Conservation (phyloP, 352 stramenopile species). For the Phytophthora pluvialis region DNA sequence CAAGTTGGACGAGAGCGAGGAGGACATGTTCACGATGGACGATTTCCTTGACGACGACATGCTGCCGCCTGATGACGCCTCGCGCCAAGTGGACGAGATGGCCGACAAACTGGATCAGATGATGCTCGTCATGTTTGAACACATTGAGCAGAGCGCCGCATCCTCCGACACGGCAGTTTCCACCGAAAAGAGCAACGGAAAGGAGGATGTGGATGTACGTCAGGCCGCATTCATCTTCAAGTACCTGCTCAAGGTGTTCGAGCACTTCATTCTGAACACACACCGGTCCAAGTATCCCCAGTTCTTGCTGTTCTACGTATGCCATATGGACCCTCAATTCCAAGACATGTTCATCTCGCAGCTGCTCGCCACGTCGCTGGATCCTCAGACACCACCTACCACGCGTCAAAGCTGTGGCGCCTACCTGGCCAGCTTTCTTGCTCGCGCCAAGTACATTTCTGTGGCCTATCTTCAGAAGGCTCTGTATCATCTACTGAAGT, state of each 20-base stretch:
- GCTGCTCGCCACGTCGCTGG: slow-evolving; percentile 73
- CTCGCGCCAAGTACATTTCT: slow-evolving; percentile 93
- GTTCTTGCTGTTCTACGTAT: slow-evolving; percentile 92
- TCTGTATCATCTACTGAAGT: slow-evolving; percentile 93
- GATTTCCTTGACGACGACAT: slow-evolving; percentile 85
- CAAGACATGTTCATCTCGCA: slow-evolving; percentile 88
- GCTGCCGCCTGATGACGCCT: slow-evolving; percentile 52
- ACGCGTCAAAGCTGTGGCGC: slow-evolving; percentile 94
- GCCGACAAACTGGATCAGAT: slow-evolving; percentile 89
- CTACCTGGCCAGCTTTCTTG: slow-evolving; percentile 97
- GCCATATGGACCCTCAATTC: slow-evolving; percentile 74
- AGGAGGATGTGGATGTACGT: slow-evolving; percentile 46
- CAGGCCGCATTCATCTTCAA: slow-evolving; percentile 75
- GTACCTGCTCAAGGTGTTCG: slow-evolving; percentile 84
- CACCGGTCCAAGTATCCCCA: slow-evolving; percentile 94
- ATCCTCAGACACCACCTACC: slow-evolving; percentile 85
- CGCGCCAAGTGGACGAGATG: slow-evolving; percentile 74
- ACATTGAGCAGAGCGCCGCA: slow-evolving; percentile 58
- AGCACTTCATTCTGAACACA: slow-evolving; percentile 88
- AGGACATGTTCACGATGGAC: slow-evolving; percentile 85
- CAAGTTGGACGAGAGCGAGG: slow-evolving; percentile 86
- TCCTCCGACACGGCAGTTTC: slow-evolving; percentile 6
- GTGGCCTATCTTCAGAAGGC: slow-evolving; percentile 93
- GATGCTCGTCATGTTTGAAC: slow-evolving; percentile 90
- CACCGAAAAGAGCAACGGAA: slow-evolving; percentile 2